Evolutionary conservation across 2,329 filamentous ascomycete genomes (phyloP), one percentile per base, ranked within the genome.

Genomic region (Hymenoscyphus repandus): DNA sequence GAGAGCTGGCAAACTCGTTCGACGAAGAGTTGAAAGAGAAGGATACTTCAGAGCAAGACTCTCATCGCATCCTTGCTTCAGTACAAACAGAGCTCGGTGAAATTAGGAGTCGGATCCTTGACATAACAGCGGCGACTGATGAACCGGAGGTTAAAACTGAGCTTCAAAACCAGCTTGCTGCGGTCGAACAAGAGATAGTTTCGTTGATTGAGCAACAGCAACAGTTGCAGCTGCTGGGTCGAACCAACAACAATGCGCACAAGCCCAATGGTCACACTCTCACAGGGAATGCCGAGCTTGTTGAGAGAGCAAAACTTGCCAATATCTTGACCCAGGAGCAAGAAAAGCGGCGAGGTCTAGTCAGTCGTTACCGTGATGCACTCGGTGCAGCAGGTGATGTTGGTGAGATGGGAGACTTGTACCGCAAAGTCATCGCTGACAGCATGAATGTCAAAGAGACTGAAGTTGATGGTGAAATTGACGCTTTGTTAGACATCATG

Each of bases 21-120:
- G 88, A 93, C 52, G 79, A 84, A 27, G 86, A 92, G 64, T 80
- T 88, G 61, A 77, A 79, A 47, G 86, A 90, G 57, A 90, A 88
- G 64, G 82, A 89, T 47, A 75, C 78, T 15, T 82, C 82, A 2
- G 83, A 87, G 62, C 77, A 77, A 22, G 86, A 88, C 64, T 84
- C 84, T 2, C 79, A 79, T 45, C 75, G 80, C 13, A 80, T 85
- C 49, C 74, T 89, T 13, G 74, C 75, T 53, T 85, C 84, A 58
- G 83, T 86, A 0, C 80, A 86, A 55, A 75, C 78, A 31, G 88
- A 92, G 64, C 74, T 89, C 3, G 76, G 79, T 40, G 70, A 73
- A 1, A 72, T 86, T 13, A 78, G 76, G 11, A 76, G 80, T 51
- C 77, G 84, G 57, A 76, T 85, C 36, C 70, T 74, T 33, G 78